Evolutionary conservation across 1,139 yeast genomes (phyloP).

Genomic region (Candida sanyaensis): DNA sequence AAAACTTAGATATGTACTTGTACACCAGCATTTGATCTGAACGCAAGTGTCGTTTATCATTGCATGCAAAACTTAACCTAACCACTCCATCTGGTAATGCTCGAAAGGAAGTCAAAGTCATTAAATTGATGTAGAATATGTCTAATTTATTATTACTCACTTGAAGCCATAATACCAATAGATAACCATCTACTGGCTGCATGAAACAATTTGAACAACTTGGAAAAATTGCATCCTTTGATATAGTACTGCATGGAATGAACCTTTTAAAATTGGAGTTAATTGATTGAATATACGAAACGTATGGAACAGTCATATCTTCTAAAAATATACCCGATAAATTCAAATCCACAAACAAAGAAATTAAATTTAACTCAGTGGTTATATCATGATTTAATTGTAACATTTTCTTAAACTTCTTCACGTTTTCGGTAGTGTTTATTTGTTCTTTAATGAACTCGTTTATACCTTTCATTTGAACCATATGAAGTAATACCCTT

Average conservation of each 20-base stretch:
- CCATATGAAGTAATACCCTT: constrained; percentile 4
- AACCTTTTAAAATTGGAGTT: constrained; percentile 18
- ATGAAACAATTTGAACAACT: constrained; percentile 12
- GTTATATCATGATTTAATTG: constrained; percentile 15
- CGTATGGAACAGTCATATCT: constrained; percentile 6
- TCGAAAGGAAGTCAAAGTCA: constrained; percentile 11
- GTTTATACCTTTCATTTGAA: background rate
- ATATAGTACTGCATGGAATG: constrained; percentile 12
- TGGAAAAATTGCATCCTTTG: constrained; percentile 5
- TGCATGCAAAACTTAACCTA: constrained; percentile 12
- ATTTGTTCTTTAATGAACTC: constrained; percentile 1
- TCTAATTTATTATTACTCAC: constrained; percentile 1
- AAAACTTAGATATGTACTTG: constrained; percentile 12
- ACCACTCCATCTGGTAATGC: constrained; percentile 13
- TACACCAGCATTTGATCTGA: constrained; percentile 6
- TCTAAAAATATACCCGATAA: constrained; percentile 7
- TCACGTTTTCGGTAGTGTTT: constrained; percentile 4
- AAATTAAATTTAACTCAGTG: constrained; percentile 11
- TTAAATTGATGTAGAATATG: constrained; percentile 16
- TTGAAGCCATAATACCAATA: constrained; percentile 18
- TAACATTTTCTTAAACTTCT: constrained; percentile 9
- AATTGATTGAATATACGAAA: constrained; percentile 14
- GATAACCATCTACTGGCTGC: constrained; percentile 16
- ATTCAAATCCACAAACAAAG: constrained; percentile 7
- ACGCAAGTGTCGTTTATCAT: constrained; percentile 8